Evolutionary conservation across 371 early-diverging fungal species (phyloP), one percentile per base, ranked within the genome.

Genomic region (Smittium mucronatum): DNA sequence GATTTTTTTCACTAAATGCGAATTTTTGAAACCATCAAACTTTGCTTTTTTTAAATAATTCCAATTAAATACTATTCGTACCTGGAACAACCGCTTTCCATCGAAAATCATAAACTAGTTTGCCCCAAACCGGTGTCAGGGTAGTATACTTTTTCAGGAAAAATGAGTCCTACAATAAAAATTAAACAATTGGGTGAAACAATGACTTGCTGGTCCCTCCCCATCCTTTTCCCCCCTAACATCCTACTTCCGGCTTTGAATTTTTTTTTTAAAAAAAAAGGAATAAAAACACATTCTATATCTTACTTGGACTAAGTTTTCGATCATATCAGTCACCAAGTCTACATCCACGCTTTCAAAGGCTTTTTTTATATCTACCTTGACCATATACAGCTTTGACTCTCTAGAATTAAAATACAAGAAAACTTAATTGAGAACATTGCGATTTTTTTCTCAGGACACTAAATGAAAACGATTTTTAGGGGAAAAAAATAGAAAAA

Each of bases 271-370:
- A n/a, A n/a, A n/a, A n/a, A n/a, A 33, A n/a, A 61, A 61, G 16
- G 33, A 11, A n/a, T 11, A 28, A 15, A 61, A 28, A 61, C 5
- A 11, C 5, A 11, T 28, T 30, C 33, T 15, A 61, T 30, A 33
- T 11, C 63, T 61, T 61, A 61, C 63, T 61, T 86, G 71, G 2
- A 92, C 35, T 2, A 83, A 72, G 11, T 74, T 70, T n/a, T 81
- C 69, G 25, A 93, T 59, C 29, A 88, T 77, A 0, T 80, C 69
- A 34, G 93, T 58, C 11, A 95, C 74, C 67, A 79, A 80, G 21
- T 73, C 76, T 70, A 90, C 92, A 21, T 88, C 80, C 63, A 94
- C 89, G 1, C 87, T 84, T 70, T 95, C 95, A 75, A 87, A 95
- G 30, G 89, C 87, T 34, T 76, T 76, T 32, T 77, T 76, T 33